Conservation (phyloP, 768 basidiomycete genomes). For the Serendipita sp. region DNA sequence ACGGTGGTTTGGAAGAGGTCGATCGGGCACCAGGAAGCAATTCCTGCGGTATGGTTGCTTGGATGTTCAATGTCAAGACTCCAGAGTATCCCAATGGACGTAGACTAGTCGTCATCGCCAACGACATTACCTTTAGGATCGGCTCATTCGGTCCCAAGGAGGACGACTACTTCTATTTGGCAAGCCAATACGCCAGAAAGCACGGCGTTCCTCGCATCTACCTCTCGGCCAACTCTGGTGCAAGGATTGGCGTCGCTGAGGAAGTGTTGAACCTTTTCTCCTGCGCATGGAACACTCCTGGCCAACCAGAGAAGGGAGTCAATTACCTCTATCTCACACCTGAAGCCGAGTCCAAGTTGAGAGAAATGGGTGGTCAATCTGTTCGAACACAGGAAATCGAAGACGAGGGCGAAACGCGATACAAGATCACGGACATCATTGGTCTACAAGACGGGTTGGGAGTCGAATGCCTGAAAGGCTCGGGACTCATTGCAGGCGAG, state of each 20-base stretch:
- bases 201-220: slow-evolving; percentile 89
- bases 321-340: slow-evolving; percentile 91
- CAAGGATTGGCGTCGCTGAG: slow-evolving; percentile 89
- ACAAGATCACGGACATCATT: slow-evolving; percentile 93
- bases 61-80: slow-evolving; percentile 84
- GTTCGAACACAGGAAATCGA: slow-evolving; percentile 75
- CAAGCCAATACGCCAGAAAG: slow-evolving; percentile 81
- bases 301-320: slow-evolving; percentile 84
- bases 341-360: slow-evolving; percentile 76
- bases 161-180: slow-evolving; percentile 92
- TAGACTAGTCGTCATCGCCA: slow-evolving; percentile 76
- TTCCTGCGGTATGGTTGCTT: slow-evolving; percentile 92
- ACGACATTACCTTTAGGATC: slow-evolving; percentile 97
- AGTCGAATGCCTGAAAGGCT: slow-evolving; percentile 89
- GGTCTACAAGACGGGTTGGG: slow-evolving; percentile 96
- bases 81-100: slow-evolving; percentile 88
- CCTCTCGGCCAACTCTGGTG: slow-evolving; percentile 97
- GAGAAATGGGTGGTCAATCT: slow-evolving; percentile 62
- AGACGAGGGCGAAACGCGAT: slow-evolving; percentile 70
- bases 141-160: slow-evolving; percentile 94
- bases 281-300: slow-evolving; percentile 73
- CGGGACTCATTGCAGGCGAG: slow-evolving; percentile 95
- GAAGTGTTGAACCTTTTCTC: slow-evolving; percentile 80
- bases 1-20: slow-evolving; percentile 80
- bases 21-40: slow-evolving; percentile 89